These are phyloP conservation scores for Vitis labrusca DNA, from an alignment of 164 flowering plant species.

Conservation along the genomic window DNA sequence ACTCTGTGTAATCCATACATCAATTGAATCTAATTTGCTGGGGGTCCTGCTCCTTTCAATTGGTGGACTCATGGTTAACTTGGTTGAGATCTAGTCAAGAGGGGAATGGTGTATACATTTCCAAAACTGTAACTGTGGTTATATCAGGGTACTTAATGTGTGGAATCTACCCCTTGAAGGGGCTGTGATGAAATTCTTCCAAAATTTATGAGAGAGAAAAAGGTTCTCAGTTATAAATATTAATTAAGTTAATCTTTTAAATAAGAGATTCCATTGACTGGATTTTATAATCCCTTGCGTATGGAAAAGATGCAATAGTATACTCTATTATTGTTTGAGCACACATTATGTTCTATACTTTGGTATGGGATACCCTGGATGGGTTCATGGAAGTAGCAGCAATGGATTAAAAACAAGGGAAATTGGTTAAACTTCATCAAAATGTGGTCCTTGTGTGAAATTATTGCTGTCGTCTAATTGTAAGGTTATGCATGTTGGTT, in stretches of 20 bases:
- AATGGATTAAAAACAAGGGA: no score
- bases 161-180: neutral
- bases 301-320: neutral
- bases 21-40: neutral
- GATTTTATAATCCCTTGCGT: neutral
- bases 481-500: no score
- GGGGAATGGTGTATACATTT: neutral
- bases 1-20: neutral
- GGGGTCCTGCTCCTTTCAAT: neutral
- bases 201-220: neutral
- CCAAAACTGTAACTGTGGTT: no score
- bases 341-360: no score
- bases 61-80: neutral
- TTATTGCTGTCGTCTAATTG: no score
- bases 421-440: no score
- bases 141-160: neutral
- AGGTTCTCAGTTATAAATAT: neutral
- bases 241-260: neutral
- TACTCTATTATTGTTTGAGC: no score
- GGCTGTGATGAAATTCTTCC: neutral
- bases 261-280: neutral
- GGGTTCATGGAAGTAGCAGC: no score
- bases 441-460: no score
- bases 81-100: neutral
- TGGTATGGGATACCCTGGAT: no score